phyloP scores from a whole-genome alignment of 2,329 filamentous ascomycete species.

The Calcarisporium arbuscula region DNA sequence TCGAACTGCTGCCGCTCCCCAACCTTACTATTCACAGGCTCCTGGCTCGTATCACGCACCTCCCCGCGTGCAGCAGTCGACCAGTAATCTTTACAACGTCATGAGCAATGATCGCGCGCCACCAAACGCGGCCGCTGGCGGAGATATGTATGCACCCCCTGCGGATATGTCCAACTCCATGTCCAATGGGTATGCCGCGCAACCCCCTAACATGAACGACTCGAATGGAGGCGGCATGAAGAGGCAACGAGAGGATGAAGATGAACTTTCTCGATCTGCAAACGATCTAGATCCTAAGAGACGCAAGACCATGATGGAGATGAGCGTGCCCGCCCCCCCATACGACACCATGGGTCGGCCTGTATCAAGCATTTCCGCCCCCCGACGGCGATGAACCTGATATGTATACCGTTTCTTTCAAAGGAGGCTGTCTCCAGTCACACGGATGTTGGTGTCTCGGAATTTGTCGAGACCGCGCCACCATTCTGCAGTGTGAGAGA shows the following conservation, averaged over 20 bases:
- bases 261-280: slow-evolving; percentile 52
- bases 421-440: too few relatives aligned
- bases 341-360: slow-evolving; percentile 46
- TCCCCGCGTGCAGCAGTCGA: slow-evolving; percentile 61
- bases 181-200: slow-evolving; percentile 58
- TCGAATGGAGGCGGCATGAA: slow-evolving; percentile 37
- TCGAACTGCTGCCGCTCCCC: slow-evolving; percentile 65
- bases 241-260: slow-evolving; percentile 52
- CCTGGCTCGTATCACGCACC: slow-evolving; percentile 67
- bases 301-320: slow-evolving; percentile 68
- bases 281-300: slow-evolving; percentile 66
- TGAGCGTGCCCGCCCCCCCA: slow-evolving; percentile 40
- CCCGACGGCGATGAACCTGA: slow-evolving; percentile 34
- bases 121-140: slow-evolving; percentile 50
- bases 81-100: slow-evolving; percentile 82
- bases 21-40: slow-evolving; percentile 65
- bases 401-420: too few relatives aligned
- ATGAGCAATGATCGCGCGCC: slow-evolving; percentile 72
- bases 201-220: slow-evolving; percentile 61
- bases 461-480: too few relatives aligned
- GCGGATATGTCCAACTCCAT: slow-evolving; percentile 50
- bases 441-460: too few relatives aligned
- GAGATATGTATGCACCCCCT: slow-evolving; percentile 66
- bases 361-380: slow-evolving; percentile 36
- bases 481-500: too few relatives aligned